Base-by-base conservation (phyloP, 331 rosid genomes). In the Acacia concinna region DNA sequence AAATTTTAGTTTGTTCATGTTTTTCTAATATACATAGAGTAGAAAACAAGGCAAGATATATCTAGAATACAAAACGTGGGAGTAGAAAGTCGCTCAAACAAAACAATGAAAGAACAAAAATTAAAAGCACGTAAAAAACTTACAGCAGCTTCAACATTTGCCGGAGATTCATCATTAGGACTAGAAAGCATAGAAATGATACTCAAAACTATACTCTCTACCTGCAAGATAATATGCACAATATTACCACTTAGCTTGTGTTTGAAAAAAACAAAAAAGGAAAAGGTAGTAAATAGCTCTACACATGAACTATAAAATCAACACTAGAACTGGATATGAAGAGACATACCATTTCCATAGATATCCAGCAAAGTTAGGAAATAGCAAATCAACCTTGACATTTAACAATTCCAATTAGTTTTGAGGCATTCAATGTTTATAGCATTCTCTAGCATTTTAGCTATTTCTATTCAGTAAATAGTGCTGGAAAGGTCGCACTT, bases 131-230 rank as follows among this genome's bases (percentile, higher is more conserved):
- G 68, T 73, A 37, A 65, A 75, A 84, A 68, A 81, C 99, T 96
- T 88, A 96, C 99, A 0, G 98, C 99, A 65, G 99, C 99, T 89
- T 96, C 99, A 25, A 96, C 98, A 78, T 96, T 96, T 68, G 99
- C 99, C 34, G 99, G 99, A 54, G 97, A 96, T 87, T 96, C 99
- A 4, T 96, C 99, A 72, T 96, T 96, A 1, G 98, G 99, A 63
- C 98, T 52, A 12, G 99, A 96, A 76, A 96, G 93, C 99, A 96
- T 96, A 0, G 99, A 96, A 88, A 96, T 96, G 79, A 96, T 93
- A 85, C 99, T 96, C 89, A 96, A 88, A 27, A 96, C 97, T 87
- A 96, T 96, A 86, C 98, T 96, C 87, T 96, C 99, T 79, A 93
- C 99, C 98, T 96, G 94, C 87, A 85, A 82, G 68, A 49, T 34